Conservation (phyloP, 2,329 filamentous ascomycete genomes). For the Tolypocladium cylindrosporum region DNA sequence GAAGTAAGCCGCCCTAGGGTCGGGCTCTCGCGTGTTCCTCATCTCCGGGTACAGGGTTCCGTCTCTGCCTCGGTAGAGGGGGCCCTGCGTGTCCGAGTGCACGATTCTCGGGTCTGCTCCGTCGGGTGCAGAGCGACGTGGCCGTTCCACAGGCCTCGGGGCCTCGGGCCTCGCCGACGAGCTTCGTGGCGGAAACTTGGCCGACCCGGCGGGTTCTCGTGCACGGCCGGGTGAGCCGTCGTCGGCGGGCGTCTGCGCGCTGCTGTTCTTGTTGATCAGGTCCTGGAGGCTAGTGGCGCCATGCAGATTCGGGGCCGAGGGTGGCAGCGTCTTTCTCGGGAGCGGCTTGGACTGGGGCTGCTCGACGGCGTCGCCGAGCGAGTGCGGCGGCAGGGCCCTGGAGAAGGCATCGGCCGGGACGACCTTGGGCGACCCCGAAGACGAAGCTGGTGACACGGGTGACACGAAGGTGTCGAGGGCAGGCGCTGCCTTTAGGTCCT, state of each 20-base stretch:
- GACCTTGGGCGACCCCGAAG: constrained; percentile 24
- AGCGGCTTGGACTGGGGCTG: constrained; percentile 9
- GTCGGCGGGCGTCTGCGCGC: constrained; percentile 5
- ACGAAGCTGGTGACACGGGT: constrained; percentile 35
- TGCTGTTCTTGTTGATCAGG: constrained; percentile 5
- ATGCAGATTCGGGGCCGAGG: constrained; percentile 10
- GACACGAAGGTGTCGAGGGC: constrained; percentile 26
- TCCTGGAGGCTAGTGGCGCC: constrained; percentile 13
- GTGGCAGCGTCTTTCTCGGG: constrained; percentile 16
- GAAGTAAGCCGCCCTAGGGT: constrained; percentile 27
- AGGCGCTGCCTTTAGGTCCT: constrained; percentile 26
- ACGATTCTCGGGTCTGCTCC: constrained; percentile 22
- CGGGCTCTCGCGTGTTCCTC: constrained; percentile 21
- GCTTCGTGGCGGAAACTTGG: constrained; percentile 20
- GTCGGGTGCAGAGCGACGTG: constrained; percentile 12
- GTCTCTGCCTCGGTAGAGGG: constrained; percentile 25
- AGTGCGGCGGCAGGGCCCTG: constrained; percentile 7
- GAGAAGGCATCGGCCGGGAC: constrained; percentile 6
- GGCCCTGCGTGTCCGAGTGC: constrained; percentile 21
- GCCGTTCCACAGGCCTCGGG: constrained; percentile 9
- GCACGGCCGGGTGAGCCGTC: constrained; percentile 10
- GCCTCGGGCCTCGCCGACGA: constrained; percentile 17
- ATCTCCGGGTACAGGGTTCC: constrained; percentile 32
- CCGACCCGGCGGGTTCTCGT: constrained; percentile 10
- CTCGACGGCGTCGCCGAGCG: constrained; percentile 6